phyloP scores from a whole-genome alignment of 2,329 filamentous ascomycete genomes.

The Cercospora zeina region DNA sequence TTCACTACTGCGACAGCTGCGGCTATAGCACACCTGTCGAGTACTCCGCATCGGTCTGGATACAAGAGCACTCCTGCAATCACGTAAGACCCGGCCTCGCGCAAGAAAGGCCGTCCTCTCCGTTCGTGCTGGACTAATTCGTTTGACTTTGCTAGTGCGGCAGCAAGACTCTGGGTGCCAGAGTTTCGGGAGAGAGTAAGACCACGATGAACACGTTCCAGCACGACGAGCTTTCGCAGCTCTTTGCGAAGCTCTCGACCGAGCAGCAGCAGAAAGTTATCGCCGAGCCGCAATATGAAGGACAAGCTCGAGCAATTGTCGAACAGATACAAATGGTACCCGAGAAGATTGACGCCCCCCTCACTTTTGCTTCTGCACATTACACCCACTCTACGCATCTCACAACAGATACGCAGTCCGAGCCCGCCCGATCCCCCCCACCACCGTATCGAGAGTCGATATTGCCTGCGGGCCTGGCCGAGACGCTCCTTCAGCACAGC shows the following conservation, averaged over 20 bases:
- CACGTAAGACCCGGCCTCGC: constrained; percentile 46
- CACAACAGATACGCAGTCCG: constrained; percentile 45
- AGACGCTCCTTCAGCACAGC: constrained; percentile 63
- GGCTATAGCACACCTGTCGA: constrained; percentile 41
- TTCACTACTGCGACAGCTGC: constrained; percentile 38
- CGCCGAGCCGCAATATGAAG: constrained; percentile 32
- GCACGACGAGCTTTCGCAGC: constrained; percentile 77
- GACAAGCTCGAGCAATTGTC: constrained; percentile 18
- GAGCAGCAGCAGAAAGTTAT: constrained; percentile 54
- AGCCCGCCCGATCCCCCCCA: constrained; percentile 38
- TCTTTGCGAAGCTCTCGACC: constrained; percentile 62
- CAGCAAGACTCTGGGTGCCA: constrained; percentile 46
- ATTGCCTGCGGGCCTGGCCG: constrained; percentile 36
- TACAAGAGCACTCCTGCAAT: constrained; percentile 47
- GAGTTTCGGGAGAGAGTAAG: constrained; percentile 48
- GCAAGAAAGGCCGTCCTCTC: constrained; percentile 24
- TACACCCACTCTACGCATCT: constrained; percentile 79
- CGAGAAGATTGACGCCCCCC: constrained; percentile 45
- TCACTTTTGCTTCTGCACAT: constrained; percentile 77
- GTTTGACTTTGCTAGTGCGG: constrained; percentile 44
- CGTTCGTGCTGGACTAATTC: constrained; percentile 29
- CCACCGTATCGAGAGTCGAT: constrained; percentile 36
- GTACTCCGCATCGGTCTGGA: constrained; percentile 48
- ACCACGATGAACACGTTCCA: constrained; percentile 54
- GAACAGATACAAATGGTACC: constrained; percentile 25